These are phyloP conservation scores for Saccharomyces hybrid DNA, from an alignment of 1,139 yeast genomes.

Conservation along the genomic window DNA sequence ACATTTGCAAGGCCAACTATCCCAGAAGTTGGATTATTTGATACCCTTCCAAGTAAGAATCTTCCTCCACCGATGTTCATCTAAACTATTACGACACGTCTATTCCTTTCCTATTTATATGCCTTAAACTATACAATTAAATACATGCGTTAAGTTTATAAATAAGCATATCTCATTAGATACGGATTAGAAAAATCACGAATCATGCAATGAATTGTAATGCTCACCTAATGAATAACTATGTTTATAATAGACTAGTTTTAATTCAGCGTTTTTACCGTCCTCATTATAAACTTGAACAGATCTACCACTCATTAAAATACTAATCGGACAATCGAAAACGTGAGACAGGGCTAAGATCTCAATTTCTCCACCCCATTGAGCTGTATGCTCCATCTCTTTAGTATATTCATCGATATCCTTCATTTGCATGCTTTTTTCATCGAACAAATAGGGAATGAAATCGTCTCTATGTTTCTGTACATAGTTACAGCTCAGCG, in stretches of 20 bases:
- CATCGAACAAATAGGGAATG: conserved; percentile 77
- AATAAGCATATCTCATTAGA: not conserved
- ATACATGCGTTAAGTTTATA: conserved; percentile 3
- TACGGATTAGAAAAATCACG: conserved; percentile 2
- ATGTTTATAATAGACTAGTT: conserved; percentile 76
- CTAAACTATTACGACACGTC: not conserved
- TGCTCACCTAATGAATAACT: conserved; percentile 90
- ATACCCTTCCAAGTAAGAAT: conserved; percentile 23
- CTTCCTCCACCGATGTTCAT: conserved; percentile 7
- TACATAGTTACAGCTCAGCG: conserved; percentile 60
- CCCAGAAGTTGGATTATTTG: conserved; percentile 34
- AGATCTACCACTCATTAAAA: conserved; percentile 70
- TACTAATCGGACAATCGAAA: conserved; percentile 63
- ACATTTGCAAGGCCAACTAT: conserved; percentile 74
- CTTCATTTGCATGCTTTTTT: conserved; percentile 50
- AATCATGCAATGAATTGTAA: conserved; percentile 72
- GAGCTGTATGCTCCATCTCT: conserved; percentile 62
- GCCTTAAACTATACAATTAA: not conserved
- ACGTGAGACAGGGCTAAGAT: conserved; percentile 67
- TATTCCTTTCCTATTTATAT: not conserved
- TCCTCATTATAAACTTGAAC: conserved; percentile 51
- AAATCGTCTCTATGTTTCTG: conserved; percentile 58
- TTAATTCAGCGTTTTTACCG: conserved; percentile 45
- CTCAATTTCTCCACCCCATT: conserved; percentile 97
- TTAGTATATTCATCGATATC: conserved; percentile 64